Evolutionary conservation across 208 protist genomes (phyloP), one percentile per base, ranked within the genome.

Genomic region (Crithidia bombi): DNA sequence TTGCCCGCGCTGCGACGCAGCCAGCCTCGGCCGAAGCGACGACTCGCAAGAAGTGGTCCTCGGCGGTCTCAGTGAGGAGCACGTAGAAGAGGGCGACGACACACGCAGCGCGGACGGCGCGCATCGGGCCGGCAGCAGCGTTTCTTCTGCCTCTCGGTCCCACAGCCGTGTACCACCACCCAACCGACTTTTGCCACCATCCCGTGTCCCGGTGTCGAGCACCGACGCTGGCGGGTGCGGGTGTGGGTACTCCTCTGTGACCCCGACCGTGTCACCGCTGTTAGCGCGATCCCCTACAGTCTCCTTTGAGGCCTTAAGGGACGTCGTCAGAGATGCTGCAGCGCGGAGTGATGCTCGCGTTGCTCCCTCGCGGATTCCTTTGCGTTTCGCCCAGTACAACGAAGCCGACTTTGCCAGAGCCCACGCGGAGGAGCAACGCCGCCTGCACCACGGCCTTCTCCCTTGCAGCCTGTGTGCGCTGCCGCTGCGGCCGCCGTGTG

Each of bases 401-500:
- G 77, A 84, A 25, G 69, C 75, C 3, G 91, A 93, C 67, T 84
- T 84, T 57, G 54, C 88, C 28, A 75, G 69, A 12, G 81, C 78
- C 17, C 79, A 91, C 65, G 62, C 55, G 15, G 59, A 72, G 28
- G 86, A 85, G 61, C 64, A 77, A 58, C 44, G 39, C 32, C 67
- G 78, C 43, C 44, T 91, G 17, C 75, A 82, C 26, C 54, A 61
- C 26, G 76, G 78, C 15, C 61, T 80, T 26, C 85, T 85, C 6
- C 79, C 88, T 0, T 96, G 91, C 72, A 84, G 82, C 12, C 70
- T 96, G 5, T 96, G 91, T 54, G 77, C 78, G 35, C 63, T 96
- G 54, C 88, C 88, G 30, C 75, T 96, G 54, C 72, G 43, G 7
- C 52, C 76, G 12, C 87, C 83, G 11, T 85, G 78, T 56, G 66